Conservation (phyloP, 1,284 basidiomycete genomes). For the Ceratobasidium sp. region DNA sequence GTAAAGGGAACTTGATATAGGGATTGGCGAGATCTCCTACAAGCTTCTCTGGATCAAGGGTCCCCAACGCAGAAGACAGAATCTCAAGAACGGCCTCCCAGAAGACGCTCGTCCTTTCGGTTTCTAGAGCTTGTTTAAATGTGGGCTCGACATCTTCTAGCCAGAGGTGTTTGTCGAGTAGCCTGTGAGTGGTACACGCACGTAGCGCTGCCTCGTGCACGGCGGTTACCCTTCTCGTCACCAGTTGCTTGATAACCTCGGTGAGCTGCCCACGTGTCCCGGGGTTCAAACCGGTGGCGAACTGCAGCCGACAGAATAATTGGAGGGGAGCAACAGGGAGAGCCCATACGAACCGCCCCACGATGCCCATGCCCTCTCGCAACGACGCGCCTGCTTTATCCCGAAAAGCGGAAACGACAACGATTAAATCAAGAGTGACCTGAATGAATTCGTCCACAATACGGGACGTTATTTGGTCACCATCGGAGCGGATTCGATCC, state of each 20-base stretch:
- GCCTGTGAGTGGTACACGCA: too few species aligned
- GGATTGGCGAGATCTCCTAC: background rate
- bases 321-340: background rate
- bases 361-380: background rate
- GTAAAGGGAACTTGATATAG: background rate
- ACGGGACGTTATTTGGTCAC: background rate
- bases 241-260: background rate
- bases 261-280: background rate
- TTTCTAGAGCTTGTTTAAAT: background rate
- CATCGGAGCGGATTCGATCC: too few species aligned
- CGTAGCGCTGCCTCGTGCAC: background rate
- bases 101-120: background rate
- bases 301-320: background rate
- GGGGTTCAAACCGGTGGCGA: background rate
- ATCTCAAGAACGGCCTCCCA: conserved; percentile 15
- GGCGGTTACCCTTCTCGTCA: background rate
- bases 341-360: background rate
- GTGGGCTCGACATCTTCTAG: background rate
- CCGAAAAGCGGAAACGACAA: background rate
- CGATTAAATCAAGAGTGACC: background rate
- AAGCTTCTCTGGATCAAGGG: background rate
- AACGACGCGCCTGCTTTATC: background rate
- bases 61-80: background rate
- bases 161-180: background rate
- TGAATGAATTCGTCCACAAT: background rate